phyloP scores from a whole-genome alignment of 306 rosid species.

The Quillaja saponaria region DNA sequence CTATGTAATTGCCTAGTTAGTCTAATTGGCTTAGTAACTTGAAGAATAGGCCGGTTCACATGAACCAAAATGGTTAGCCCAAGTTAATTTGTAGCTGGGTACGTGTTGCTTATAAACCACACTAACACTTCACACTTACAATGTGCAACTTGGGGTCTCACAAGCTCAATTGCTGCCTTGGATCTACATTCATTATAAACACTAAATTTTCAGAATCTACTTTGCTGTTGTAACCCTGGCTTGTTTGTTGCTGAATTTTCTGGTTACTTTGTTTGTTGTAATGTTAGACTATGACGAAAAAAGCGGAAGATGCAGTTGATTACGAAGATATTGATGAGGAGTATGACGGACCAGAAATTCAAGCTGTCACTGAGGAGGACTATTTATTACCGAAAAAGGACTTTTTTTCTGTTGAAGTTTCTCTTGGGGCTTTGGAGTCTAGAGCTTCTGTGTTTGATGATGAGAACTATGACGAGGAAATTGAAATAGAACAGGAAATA shows the following conservation, averaged over 20 bases:
- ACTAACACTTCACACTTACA: too few species aligned
- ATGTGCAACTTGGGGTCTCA: too few species aligned
- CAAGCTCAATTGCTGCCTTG: too few species aligned
- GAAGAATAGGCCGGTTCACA: too few species aligned
- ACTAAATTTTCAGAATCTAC: too few species aligned
- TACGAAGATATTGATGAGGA: constrained; percentile 97
- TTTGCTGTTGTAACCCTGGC: not conserved
- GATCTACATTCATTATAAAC: too few species aligned
- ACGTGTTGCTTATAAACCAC: too few species aligned
- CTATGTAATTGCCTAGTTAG: too few species aligned
- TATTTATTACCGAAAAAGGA: constrained; percentile 77
- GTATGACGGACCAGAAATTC: constrained; percentile 90
- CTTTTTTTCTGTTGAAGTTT: constrained; percentile 57
- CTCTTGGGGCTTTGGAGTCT: constrained; percentile 57
- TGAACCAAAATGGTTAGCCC: too few species aligned
- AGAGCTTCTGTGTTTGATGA: constrained; percentile 72
- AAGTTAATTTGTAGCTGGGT: too few species aligned
- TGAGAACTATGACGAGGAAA: constrained; percentile 90
- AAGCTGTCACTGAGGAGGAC: constrained; percentile 85
- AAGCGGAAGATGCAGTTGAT: constrained; percentile 92
- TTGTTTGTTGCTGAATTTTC: constrained; percentile 27
- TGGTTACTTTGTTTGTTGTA: constrained; percentile 32
- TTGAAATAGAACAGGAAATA: constrained; percentile 61
- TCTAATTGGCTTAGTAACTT: too few species aligned
- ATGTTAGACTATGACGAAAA: constrained; percentile 75